phyloP scores from a whole-genome alignment of 2,329 filamentous ascomycete species.

The Dactylellina cionopaga region DNA sequence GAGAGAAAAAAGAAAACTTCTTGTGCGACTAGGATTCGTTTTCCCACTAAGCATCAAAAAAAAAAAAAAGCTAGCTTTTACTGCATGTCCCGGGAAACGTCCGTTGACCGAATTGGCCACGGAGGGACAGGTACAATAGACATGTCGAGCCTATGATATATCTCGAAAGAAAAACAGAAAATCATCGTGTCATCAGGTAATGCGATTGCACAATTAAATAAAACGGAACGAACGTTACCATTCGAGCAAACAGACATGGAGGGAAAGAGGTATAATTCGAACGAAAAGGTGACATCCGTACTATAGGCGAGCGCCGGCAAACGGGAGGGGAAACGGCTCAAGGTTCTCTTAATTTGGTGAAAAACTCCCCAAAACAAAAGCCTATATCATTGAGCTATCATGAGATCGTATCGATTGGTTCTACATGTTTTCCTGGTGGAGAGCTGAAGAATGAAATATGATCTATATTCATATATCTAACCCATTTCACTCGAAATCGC shows the following conservation, averaged over 20 bases:
- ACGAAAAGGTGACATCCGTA: too few relatives aligned
- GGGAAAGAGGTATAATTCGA: not conserved
- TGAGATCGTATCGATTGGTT: too few relatives aligned
- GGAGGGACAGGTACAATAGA: not conserved
- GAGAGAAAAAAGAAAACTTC: not conserved
- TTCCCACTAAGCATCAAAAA: conserved; percentile 27
- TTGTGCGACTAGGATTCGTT: conserved; percentile 8
- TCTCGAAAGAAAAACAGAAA: not conserved
- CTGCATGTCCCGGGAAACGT: conserved; percentile 30
- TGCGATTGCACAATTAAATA: conserved; percentile 19
- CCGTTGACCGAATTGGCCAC: conserved; percentile 17
- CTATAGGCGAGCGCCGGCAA: conserved; percentile 10
- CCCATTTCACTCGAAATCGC: not conserved
- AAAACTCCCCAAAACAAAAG: too few relatives aligned
- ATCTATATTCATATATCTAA: too few relatives aligned
- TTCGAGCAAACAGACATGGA: too few relatives aligned
- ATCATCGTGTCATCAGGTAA: conserved; percentile 32
- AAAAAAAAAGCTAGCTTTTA: not conserved
- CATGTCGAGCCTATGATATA: not conserved
- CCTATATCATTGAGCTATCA: too few relatives aligned
- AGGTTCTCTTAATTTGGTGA: too few relatives aligned
- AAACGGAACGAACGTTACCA: too few relatives aligned
- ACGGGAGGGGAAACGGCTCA: not conserved
- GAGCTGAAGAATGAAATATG: too few relatives aligned
- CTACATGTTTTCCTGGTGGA: too few relatives aligned